Conservation (phyloP, 1,139 yeast genomes). For the Saccharomycopsis hybrid region DNA sequence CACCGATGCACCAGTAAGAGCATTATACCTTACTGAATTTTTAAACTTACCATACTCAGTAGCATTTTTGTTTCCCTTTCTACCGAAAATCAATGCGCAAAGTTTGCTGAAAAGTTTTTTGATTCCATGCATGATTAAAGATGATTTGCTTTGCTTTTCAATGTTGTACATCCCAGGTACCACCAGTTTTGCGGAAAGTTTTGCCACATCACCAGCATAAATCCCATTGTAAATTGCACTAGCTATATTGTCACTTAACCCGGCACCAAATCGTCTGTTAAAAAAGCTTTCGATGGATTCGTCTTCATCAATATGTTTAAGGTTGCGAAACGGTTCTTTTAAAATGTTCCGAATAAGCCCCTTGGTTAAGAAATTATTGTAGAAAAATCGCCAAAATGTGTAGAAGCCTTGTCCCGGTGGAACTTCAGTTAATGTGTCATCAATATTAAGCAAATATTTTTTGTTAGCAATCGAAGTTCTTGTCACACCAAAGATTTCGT, state of each 20-base stretch:
- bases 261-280: slow-evolving; percentile 59
- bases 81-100: background rate
- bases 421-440: slow-evolving; percentile 41
- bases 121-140: background rate
- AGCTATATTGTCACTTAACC: slow-evolving; percentile 53
- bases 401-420: slow-evolving; percentile 36
- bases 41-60: background rate
- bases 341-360: slow-evolving; percentile 34
- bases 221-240: slow-evolving; percentile 88
- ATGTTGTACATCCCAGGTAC: slow-evolving; percentile 13
- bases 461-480: slow-evolving; percentile 49
- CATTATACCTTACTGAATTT: background rate
- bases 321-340: slow-evolving; percentile 31
- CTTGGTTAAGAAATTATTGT: slow-evolving; percentile 27
- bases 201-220: slow-evolving; percentile 76
- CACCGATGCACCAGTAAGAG: too few species aligned
- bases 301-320: slow-evolving; percentile 41
- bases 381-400: slow-evolving; percentile 5
- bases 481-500: slow-evolving; percentile 45
- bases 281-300: slow-evolving; percentile 70
- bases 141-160: background rate
- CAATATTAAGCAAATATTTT: slow-evolving; percentile 46
- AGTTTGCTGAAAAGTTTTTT: background rate
- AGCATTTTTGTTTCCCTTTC: background rate
- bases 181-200: slow-evolving; percentile 49